Base-by-base conservation (phyloP, 257 asterid species). In the Fraxinus americana region DNA sequence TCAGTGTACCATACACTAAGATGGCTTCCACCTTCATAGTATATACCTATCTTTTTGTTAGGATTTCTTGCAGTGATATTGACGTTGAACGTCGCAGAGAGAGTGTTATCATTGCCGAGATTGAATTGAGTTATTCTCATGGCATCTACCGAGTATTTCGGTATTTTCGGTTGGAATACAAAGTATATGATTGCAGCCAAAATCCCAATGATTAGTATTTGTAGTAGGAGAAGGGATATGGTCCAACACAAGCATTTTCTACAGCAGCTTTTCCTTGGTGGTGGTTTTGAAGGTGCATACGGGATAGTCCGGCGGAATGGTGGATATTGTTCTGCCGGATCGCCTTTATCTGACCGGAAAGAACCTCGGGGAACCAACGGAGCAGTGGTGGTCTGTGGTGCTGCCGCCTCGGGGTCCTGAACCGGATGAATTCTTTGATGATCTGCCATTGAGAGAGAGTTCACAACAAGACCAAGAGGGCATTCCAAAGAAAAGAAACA, bases 41-140 rank as follows among this genome's bases (percentile, higher is more conserved):
- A 91, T 67, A 96, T 93, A 1, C 99, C 98, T 4, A 96, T 92
- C 84, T 81, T 93, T 70, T 82, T 86, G 92, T 96, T 96, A 9
- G 97, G 98, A 74, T 96, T 96, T 71, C 88, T 88, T 0, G 97
- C 92, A 0, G 98, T 96, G 82, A 96, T 79, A 77, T 89, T 85
- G 30, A 93, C 93, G 19, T 91, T 78, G 54, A 93, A 93, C 0
- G 88, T 80, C 7, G 98, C 94, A 0, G 86, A 77, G 27, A 93
- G 75, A 81, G 86, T 91, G 88, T 85, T 93, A 67, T 91, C 97
- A 17, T 36, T 77, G 83, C 71, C 81, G 16, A 79, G 61, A 68
- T 29, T 85, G 84, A 96, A 86, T 80, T 88, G 90, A 0, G 90
- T 82, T 61, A 96, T 89, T 4, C 92, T 77, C 92, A 96, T 78